These are phyloP conservation scores for Effrenium voratum DNA, from an alignment of 73 alveolate genomes.

Conservation along the genomic window DNA sequence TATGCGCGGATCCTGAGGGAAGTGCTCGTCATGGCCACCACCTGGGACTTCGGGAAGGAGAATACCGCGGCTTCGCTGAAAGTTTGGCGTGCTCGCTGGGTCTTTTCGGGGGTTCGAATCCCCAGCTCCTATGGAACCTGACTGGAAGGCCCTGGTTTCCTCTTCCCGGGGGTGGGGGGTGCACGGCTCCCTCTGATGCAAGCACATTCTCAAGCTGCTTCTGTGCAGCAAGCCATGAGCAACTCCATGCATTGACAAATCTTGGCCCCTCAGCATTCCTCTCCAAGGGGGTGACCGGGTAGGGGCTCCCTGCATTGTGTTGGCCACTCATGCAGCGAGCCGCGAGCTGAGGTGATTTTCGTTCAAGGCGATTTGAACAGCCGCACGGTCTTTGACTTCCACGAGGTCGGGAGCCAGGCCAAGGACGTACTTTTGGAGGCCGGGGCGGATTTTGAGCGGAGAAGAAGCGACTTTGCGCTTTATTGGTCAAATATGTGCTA, in stretches of 20 bases:
- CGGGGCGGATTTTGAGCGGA: neutral
- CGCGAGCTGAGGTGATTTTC: constrained; percentile 50
- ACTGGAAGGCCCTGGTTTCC: no score
- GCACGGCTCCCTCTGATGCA: neutral
- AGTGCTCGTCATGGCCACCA: constrained; percentile 54
- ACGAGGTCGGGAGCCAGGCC: constrained; percentile 80
- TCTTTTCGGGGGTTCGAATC: no score
- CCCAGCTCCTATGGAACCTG: no score
- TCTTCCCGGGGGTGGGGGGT: no score
- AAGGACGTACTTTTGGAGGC: constrained; percentile 85
- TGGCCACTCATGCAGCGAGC: no score
- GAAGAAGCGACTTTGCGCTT: neutral
- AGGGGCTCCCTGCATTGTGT: no score
- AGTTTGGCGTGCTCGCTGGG: no score
- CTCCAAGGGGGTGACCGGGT: neutral
- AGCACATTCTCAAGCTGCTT: neutral
- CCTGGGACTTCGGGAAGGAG: constrained; percentile 51
- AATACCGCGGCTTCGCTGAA: neutral
- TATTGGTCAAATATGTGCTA: neutral
- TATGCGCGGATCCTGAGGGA: constrained; percentile 71
- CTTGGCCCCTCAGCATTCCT: neutral
- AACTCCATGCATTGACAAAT: neutral
- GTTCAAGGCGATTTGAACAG: constrained; percentile 91
- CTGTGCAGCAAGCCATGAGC: neutral
- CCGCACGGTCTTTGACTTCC: constrained; percentile 77